These are phyloP conservation scores for Sporobolomyces phaffii DNA, from an alignment of 768 basidiomycete species.

Conservation along the genomic window DNA sequence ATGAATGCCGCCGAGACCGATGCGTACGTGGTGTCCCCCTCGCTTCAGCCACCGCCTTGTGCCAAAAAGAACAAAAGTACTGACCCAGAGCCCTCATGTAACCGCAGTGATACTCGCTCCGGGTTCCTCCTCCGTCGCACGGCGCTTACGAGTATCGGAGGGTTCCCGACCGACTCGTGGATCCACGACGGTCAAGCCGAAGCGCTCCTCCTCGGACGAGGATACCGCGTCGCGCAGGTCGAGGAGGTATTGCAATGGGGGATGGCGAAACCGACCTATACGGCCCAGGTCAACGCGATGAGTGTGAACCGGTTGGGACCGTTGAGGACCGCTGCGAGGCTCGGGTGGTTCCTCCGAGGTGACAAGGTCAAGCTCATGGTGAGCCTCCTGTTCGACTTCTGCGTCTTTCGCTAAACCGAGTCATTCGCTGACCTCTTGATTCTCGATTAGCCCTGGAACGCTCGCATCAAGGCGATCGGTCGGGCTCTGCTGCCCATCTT, in stretches of 20 bases:
- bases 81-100: no score
- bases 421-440: background rate
- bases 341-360: conserved; percentile 30
- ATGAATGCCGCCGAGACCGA: conserved; percentile 35
- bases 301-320: conserved; percentile 37
- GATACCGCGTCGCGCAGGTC: conserved; percentile 35
- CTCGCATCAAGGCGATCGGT: conserved; percentile 24
- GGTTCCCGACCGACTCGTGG: conserved; percentile 40
- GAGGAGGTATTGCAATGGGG: conserved; percentile 41
- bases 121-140: conserved; percentile 41
- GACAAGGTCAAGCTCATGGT: conserved; percentile 33
- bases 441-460: conserved; percentile 16
- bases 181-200: conserved; percentile 41
- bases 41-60: no score
- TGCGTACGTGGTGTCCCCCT: conserved; percentile 5
- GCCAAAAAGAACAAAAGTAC: no score
- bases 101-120: conserved; percentile 36
- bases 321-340: conserved; percentile 27
- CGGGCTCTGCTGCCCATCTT: conserved; percentile 29
- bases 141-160: conserved; percentile 40
- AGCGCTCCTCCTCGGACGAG: conserved; percentile 37
- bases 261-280: conserved; percentile 36
- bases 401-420: background rate
- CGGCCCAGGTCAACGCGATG: conserved; percentile 28
- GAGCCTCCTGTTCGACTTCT: background rate